Evolutionary conservation across 1,284 basidiomycete species (phyloP), one percentile per base, ranked within the genome.

Genomic region (Ganoderma resinaceum): DNA sequence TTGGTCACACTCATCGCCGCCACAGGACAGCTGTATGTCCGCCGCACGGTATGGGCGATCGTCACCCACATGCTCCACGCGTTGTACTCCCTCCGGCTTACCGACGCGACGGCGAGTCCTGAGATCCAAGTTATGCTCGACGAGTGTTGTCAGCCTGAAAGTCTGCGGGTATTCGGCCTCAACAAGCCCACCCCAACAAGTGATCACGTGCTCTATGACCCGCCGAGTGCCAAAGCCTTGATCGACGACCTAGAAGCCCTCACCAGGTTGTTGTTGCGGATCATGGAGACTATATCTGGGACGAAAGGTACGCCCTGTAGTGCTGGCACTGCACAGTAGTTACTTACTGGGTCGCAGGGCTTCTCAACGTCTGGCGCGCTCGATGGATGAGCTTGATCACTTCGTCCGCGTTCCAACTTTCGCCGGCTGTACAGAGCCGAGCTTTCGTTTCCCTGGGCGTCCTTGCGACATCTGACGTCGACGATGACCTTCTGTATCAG

Each of bases 371-470:
- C 18, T 98, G 97, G 96, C 88, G 94, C 67, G 95, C 96, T 33
- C 86, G 96, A 49, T 96, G 96, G 94, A 95, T 96, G 90, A 92
- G 95, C 65, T 81, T 98, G 65, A 90, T 96, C n/a, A 94, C 95
- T 0, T 91, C 95, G 1, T 95, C 93, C 0, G 95, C 96, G 26
- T 98, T 98, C 85, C 96, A 98, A 78, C 89, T 95, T 67, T 96
- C 95, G 16, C 94, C 95, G 0, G 91, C 94, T 23, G 90, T 97
- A 33, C 96, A 98, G 79, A 91, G 94, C 57, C 91, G 95, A 23
- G 94, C 95, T 0, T 97, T 98, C 78, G 89, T 95, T 37, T 90
- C 94, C 2, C 87, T 98, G 16, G 95, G 95, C 4, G 87, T 89
- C 49, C 84, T 98, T 26, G 91, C 94, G 14, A 89, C 87, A 12